Evolutionary conservation across 805 yeast genomes (phyloP).

Genomic region (Kluyveromyces nonfermentans): DNA sequence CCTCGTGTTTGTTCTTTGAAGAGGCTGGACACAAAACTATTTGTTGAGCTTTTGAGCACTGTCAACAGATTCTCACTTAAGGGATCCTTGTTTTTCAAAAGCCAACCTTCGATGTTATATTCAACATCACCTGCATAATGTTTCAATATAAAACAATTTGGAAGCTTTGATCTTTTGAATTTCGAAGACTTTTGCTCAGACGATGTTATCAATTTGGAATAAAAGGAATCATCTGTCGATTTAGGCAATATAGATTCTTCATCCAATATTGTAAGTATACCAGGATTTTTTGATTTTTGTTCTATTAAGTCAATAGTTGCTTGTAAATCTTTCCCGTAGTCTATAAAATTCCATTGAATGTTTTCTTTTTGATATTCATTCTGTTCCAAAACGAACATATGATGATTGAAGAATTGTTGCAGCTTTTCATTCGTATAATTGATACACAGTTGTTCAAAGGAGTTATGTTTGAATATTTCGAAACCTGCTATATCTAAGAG

Average conservation of each 20-base stretch:
- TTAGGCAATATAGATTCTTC: constrained; percentile 95
- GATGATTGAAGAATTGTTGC: constrained; percentile 96
- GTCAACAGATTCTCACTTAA: constrained; percentile 64
- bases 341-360: constrained; percentile 93
- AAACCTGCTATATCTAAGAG: constrained; percentile 96
- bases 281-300: constrained; percentile 46
- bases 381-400: constrained; percentile 94
- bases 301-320: constrained; percentile 92
- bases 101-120: constrained; percentile 85
- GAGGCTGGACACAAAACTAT: constrained; percentile 45
- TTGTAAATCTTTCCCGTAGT: constrained; percentile 89
- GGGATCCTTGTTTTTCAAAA: constrained; percentile 91
- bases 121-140: constrained; percentile 98
- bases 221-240: constrained; percentile 73
- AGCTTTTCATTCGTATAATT: constrained; percentile 95
- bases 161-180: constrained; percentile 64
- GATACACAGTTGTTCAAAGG: constrained; percentile 95
- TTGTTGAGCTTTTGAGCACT: constrained; percentile 48
- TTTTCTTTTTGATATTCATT: constrained; percentile 90
- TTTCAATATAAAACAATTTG: constrained; percentile 70
- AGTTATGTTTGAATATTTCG: constrained; percentile 88
- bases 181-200: constrained; percentile 48
- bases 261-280: constrained; percentile 76
- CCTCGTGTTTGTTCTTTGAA: constrained; percentile 30
- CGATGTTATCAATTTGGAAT: constrained; percentile 61